phyloP scores from a whole-genome alignment of 345 rosid genomes.

The Pugionium cornutum region DNA sequence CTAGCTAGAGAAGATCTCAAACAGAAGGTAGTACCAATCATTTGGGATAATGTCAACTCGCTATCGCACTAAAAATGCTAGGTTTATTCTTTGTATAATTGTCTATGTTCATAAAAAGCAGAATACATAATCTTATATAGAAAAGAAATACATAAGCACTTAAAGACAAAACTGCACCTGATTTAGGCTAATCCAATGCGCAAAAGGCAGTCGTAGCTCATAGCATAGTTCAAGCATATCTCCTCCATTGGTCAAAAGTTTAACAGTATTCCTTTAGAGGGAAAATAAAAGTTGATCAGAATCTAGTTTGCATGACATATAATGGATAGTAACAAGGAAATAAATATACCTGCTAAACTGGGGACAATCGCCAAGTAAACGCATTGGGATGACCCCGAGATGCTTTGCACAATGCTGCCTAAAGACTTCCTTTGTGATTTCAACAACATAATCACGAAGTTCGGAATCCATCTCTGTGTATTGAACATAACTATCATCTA shows the following conservation, averaged over 20 bases:
- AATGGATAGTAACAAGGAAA: constrained; percentile 13
- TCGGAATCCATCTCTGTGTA: constrained; percentile 66
- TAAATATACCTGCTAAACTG: constrained; percentile 59
- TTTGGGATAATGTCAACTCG: not conserved
- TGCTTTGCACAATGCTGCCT: constrained; percentile 84
- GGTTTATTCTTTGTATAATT: not conserved
- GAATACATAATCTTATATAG: not conserved
- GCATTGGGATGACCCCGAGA: constrained; percentile 71
- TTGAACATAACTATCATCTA: constrained; percentile 52
- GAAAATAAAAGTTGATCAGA: constrained; percentile 39
- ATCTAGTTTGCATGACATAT: constrained; percentile 25
- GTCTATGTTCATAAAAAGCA: not conserved
- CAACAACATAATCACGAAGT: constrained; percentile 77
- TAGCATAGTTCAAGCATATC: constrained; percentile 89
- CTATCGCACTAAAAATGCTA: not conserved
- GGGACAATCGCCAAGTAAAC: constrained; percentile 61
- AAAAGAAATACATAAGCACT: not conserved
- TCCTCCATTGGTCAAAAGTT: constrained; percentile 87
- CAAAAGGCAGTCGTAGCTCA: constrained; percentile 88
- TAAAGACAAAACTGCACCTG: constrained; percentile 55
- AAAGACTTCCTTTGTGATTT: constrained; percentile 76
- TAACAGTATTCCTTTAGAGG: constrained; percentile 73
- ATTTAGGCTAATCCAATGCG: constrained; percentile 61
- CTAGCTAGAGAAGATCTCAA: constrained; percentile 11
- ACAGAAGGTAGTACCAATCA: not conserved